Conservation (phyloP, 2,329 filamentous ascomycete genomes). For the Amylocarpus encephaloides region DNA sequence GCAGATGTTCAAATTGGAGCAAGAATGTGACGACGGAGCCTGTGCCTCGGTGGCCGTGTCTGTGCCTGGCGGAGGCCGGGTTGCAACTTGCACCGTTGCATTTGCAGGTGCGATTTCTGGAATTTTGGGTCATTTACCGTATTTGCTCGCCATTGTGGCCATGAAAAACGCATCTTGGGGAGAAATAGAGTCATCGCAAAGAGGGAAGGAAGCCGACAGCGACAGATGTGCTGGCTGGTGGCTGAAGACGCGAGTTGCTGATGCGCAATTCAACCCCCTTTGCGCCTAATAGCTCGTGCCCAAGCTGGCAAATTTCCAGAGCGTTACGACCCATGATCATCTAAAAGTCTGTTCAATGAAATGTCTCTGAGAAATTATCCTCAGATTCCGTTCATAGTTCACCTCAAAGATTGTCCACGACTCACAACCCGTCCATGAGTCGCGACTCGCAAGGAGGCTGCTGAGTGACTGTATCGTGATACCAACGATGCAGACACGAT, state of each 20-base stretch:
- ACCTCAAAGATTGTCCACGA: background rate
- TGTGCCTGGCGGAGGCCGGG: too few species aligned
- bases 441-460: background rate
- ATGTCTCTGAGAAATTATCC: background rate
- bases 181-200: too few species aligned
- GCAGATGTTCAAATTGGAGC: background rate
- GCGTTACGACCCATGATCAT: background rate
- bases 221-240: background rate
- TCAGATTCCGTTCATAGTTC: background rate
- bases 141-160: too few species aligned
- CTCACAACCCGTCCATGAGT: background rate
- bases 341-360: background rate
- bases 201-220: background rate
- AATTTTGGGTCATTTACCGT: too few species aligned
- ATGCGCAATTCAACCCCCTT: conserved; percentile 2
- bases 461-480: background rate
- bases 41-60: too few species aligned
- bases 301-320: background rate
- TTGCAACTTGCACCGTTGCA: too few species aligned
- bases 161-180: too few species aligned
- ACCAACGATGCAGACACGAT: background rate
- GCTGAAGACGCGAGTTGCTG: background rate
- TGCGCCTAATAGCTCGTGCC: background rate
- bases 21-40: background rate
- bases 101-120: too few species aligned